phyloP scores from a whole-genome alignment of 805 yeast species.

The Torulaspora quercuum region DNA sequence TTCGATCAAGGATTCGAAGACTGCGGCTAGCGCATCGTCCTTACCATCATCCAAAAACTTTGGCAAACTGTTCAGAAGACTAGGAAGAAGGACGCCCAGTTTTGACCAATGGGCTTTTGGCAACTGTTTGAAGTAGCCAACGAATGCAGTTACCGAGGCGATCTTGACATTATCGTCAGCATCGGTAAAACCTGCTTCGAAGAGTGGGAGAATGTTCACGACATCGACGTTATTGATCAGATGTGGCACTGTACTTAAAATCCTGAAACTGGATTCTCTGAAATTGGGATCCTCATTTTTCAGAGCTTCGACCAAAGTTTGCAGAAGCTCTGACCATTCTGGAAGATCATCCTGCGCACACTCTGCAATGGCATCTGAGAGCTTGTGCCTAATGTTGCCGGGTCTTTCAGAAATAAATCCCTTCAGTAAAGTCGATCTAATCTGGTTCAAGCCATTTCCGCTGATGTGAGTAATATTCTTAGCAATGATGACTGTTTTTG shows the following conservation, averaged over 20 bases:
- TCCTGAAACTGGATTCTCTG: slow-evolving; percentile 89
- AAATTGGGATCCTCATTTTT: slow-evolving; percentile 55
- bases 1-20: slow-evolving; percentile 85
- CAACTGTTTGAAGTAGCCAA: slow-evolving; percentile 76
- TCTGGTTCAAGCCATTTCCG: slow-evolving; percentile 54
- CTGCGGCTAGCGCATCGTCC: slow-evolving; percentile 76
- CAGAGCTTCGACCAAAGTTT: slow-evolving; percentile 67
- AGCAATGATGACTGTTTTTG: slow-evolving; percentile 59
- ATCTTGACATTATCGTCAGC: slow-evolving; percentile 77
- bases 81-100: slow-evolving; percentile 76
- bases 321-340: slow-evolving; percentile 76
- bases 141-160: slow-evolving; percentile 89
- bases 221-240: slow-evolving; percentile 60
- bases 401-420: slow-evolving; percentile 71
- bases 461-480: slow-evolving; percentile 72
- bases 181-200: slow-evolving; percentile 79
- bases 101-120: slow-evolving; percentile 77
- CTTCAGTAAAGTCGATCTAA: slow-evolving; percentile 61
- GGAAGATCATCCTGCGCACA: slow-evolving; percentile 67
- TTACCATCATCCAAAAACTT: slow-evolving; percentile 75
- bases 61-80: slow-evolving; percentile 80
- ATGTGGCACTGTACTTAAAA: slow-evolving; percentile 79
- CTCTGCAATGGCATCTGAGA: slow-evolving; percentile 92
- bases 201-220: slow-evolving; percentile 58
- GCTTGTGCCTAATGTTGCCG: slow-evolving; percentile 80